phyloP scores from a whole-genome alignment of 495 filamentous ascomycete genomes.

The Penicillium silybi region DNA sequence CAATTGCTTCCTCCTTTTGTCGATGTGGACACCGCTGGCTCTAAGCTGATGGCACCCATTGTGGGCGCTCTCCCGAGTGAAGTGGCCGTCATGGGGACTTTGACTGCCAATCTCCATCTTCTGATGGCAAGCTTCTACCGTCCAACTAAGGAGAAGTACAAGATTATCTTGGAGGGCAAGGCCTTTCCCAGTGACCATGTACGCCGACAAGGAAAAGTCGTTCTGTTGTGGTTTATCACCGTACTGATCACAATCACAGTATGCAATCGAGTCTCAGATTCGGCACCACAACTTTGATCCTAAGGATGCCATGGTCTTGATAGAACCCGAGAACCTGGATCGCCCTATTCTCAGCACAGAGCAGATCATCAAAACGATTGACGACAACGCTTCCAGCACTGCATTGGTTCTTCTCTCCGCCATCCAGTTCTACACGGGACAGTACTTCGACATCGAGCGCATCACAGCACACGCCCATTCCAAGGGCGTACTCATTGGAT shows the following conservation, averaged over 20 bases:
- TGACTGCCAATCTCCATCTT: conserved; percentile 89
- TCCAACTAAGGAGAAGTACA: conserved; percentile 69
- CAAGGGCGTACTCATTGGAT: conserved; percentile 76
- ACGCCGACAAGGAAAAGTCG: conserved; percentile 11
- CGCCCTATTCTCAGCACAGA: conserved; percentile 59
- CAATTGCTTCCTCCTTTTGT: conserved; percentile 76
- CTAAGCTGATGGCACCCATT: conserved; percentile 71
- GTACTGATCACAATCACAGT: conserved; percentile 47
- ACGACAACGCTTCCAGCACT: conserved; percentile 68
- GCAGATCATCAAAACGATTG: conserved; percentile 72
- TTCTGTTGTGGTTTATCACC: neutral
- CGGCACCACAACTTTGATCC: conserved; percentile 69
- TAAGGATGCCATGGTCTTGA: conserved; percentile 67
- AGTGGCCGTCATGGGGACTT: conserved; percentile 88
- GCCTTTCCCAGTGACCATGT: conserved; percentile 94
- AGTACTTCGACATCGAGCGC: conserved; percentile 77
- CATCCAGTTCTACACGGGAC: conserved; percentile 93
- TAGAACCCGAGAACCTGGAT: conserved; percentile 57
- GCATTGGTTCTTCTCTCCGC: conserved; percentile 83
- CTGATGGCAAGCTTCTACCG: conserved; percentile 90
- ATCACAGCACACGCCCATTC: conserved; percentile 80
- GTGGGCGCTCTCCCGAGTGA: conserved; percentile 79
- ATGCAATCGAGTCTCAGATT: conserved; percentile 85
- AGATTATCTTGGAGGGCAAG: conserved; percentile 90
- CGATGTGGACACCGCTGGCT: conserved; percentile 68